Percentiles rank a stretch among this genome's conserved stretches.
Conservation (phyloP, 305 asterid species). For the Vinca major region DNA sequence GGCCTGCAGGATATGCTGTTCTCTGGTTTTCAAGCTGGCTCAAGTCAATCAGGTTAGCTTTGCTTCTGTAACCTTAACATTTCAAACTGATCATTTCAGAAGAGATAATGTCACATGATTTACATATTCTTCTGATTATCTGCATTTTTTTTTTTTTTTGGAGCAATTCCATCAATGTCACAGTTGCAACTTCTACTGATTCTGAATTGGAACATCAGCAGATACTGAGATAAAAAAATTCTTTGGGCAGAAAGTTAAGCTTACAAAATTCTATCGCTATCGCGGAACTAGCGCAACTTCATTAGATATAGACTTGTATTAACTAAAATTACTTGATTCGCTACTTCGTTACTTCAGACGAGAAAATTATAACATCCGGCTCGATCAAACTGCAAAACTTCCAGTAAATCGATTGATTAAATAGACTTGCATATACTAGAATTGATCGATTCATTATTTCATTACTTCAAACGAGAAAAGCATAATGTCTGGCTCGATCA, state of each 20-base stretch:
- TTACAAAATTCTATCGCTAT: neutral
- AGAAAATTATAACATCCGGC: neutral
- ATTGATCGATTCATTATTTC: too few relatives aligned
- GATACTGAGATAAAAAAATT: neutral
- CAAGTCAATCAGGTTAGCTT: constrained; percentile 58
- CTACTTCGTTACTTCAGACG: neutral
- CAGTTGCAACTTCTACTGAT: neutral
- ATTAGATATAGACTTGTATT: neutral
- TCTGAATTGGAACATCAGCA: neutral
- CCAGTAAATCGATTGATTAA: neutral
- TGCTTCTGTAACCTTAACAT: constrained; percentile 5
- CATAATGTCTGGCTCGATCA: neutral
- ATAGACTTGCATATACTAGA: neutral
- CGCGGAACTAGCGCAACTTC: neutral
- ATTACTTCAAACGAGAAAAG: neutral
- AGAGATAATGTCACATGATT: constrained; percentile 8
- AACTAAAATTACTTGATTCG: neutral
- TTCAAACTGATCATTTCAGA: constrained; percentile 4
- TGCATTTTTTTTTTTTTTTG: neutral
- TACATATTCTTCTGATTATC: neutral
- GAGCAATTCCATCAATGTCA: neutral
- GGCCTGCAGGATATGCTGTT: constrained; percentile 55
- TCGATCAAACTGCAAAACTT: neutral
- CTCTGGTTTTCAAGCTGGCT: constrained; percentile 44
- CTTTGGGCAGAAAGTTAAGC: neutral